A percentile compares a stretch with the other conserved stretches of the same genome.
Evolutionary conservation across 2,329 filamentous ascomycete genomes (phyloP).

Genomic region (Aurifilum marmelostoma): DNA sequence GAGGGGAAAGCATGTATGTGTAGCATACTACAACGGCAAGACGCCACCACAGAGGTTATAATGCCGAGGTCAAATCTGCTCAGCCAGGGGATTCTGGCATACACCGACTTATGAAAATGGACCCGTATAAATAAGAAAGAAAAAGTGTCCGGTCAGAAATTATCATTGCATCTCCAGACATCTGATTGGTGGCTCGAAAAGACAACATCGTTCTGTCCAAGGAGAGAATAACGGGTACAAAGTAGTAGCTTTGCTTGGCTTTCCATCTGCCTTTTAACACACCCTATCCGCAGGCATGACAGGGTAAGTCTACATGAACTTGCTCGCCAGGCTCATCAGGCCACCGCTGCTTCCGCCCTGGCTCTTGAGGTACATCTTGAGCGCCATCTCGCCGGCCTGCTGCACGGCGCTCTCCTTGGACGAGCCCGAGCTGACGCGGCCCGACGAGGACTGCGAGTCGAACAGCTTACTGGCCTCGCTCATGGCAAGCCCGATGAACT

Average conservation of each 20-base stretch:
- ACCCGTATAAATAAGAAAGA: background rate
- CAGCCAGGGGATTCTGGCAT: background rate
- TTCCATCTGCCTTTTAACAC: background rate
- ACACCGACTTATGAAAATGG: background rate
- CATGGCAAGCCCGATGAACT: slow-evolving; percentile 86
- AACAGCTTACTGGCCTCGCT: slow-evolving; percentile 80
- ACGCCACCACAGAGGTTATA: background rate
- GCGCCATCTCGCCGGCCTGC: slow-evolving; percentile 79
- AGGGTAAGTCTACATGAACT: slow-evolving; percentile 44
- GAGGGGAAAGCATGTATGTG: background rate
- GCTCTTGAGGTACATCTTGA: slow-evolving; percentile 90
- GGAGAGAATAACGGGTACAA: background rate
- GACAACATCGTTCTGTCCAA: too few relatives aligned
- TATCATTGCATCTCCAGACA: background rate
- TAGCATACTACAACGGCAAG: background rate
- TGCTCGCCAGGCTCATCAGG: slow-evolving; percentile 50
- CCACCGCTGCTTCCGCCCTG: slow-evolving; percentile 54
- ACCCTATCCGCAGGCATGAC: background rate
- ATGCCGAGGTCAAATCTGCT: background rate
- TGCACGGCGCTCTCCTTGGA: slow-evolving; percentile 82
- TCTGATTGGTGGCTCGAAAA: too few relatives aligned
- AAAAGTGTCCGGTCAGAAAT: background rate
- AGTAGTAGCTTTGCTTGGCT: background rate
- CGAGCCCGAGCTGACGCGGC: slow-evolving; percentile 58
- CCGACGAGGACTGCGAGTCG: slow-evolving; percentile 59